Percentiles rank a stretch among this genome's conserved stretches.
Conservation (phyloP, 495 filamentous ascomycete species). For the Talaromyces wortmannii region DNA sequence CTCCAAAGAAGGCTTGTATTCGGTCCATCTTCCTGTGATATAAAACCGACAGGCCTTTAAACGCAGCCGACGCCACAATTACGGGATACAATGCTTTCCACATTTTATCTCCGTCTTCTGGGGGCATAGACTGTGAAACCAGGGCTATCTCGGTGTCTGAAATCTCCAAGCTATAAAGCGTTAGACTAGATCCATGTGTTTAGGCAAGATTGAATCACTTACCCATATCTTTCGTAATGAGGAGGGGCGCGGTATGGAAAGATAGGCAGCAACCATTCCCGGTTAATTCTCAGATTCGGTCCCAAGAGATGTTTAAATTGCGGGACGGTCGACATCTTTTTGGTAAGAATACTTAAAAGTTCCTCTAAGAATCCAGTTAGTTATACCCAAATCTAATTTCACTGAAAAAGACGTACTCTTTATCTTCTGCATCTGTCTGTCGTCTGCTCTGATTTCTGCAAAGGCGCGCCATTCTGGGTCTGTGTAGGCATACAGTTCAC, state of each 20-base stretch:
- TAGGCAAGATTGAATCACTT: constrained; percentile 13
- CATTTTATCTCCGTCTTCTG: constrained; percentile 26
- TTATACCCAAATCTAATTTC: neutral
- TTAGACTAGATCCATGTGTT: neutral
- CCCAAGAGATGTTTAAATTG: constrained; percentile 38
- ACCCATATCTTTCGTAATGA: constrained; percentile 55
- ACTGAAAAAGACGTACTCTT: constrained; percentile 19
- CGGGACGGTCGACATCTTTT: constrained; percentile 18
- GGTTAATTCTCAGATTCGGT: constrained; percentile 34
- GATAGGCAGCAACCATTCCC: constrained; percentile 52
- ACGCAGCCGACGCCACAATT: constrained; percentile 26
- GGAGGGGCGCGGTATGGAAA: constrained; percentile 54
- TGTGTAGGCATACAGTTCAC: constrained; percentile 46
- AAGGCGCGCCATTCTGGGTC: constrained; percentile 72
- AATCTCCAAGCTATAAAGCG: constrained; percentile 43
- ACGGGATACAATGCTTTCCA: constrained; percentile 25
- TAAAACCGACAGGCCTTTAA: constrained; percentile 26
- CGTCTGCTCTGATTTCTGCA: constrained; percentile 32
- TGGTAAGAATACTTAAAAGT: constrained; percentile 37
- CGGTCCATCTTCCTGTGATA: constrained; percentile 23
- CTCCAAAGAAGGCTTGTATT: constrained; percentile 8
- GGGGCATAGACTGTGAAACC: constrained; percentile 35
- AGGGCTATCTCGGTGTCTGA: constrained; percentile 43
- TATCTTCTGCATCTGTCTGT: constrained; percentile 28
- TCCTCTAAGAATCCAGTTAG: constrained; percentile 32